Evolutionary conservation across 352 stramenopile species (phyloP), one percentile per base, ranked within the genome.

Genomic region (Phytophthora kernoviae): DNA sequence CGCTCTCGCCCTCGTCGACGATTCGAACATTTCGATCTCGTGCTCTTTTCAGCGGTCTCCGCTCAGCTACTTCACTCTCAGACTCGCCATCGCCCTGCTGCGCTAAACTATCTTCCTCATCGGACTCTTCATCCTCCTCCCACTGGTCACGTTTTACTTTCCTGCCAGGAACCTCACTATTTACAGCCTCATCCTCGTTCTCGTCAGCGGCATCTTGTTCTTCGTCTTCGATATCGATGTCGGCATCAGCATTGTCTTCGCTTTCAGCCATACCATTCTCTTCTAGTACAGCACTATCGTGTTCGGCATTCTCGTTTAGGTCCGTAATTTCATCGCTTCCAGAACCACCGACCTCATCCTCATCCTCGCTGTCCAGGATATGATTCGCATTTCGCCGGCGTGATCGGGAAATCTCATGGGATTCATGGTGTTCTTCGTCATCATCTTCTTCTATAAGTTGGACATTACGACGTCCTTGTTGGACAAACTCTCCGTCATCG

Each of bases 311-410:
- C 5, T 45, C 65, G 22, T 54, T 50, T 15, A 59, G 22, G 14
- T 68, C 17, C 24, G 36, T 49, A 11, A 51, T 58, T 49, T 76
- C 62, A 6, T 70, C 51, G 7, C 47, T 49, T 17, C 44, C 52
- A 41, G 34, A 24, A 9, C 46, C 39, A 30, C 22, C 46, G 24
- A 11, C n/a, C 37, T 63, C 55, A 2, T 56, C 50, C 54, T 77
- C 60, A n/a, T 77, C 54, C 7, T 73, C 58, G 20, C 63, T 78
- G 45, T 80, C 71, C 30, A 77, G 18, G 47, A 80, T 75, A 17
- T 73, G 68, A 43, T 75, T 80, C 17, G 62, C 41, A 53, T 74
- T 70, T 43, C 50, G 62, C 18, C 57, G 57, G 59, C 62, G 69
- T 17, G 48, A 17, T 20, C 40, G 44, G 55, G 34, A 17, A 44